Conservation (phyloP, 169 alveolate genomes). For the Plasmodium cynomolgi region DNA sequence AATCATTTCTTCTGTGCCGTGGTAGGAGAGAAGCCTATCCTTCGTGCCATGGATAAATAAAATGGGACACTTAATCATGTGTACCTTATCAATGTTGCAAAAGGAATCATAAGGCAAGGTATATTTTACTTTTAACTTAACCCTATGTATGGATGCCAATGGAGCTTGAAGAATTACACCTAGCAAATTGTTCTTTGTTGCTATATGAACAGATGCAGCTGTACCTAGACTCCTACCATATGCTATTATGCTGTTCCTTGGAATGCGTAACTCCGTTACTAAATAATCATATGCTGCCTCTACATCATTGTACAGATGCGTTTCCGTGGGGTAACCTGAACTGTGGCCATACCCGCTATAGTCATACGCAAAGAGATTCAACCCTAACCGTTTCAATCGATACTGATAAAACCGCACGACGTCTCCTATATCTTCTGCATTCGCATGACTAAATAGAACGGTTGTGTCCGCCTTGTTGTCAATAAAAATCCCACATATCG, state of each 20-base stretch:
- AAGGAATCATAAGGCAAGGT: slow-evolving; percentile 93
- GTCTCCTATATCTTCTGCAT: slow-evolving; percentile 92
- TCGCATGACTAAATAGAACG: slow-evolving; percentile 90
- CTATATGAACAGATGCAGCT: slow-evolving; percentile 91
- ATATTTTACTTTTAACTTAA: slow-evolving; percentile 85
- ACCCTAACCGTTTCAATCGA: slow-evolving; percentile 75
- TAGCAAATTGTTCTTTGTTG: slow-evolving; percentile 80
- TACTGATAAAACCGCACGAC: slow-evolving; percentile 77
- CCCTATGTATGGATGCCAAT: slow-evolving; percentile 89
- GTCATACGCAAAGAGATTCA: slow-evolving; percentile 89
- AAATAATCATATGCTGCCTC: slow-evolving; percentile 90
- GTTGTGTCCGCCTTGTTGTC: slow-evolving; percentile 85
- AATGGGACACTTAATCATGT: slow-evolving; percentile 84
- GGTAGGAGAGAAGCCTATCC: slow-evolving; percentile 91
- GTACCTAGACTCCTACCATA: slow-evolving; percentile 95
- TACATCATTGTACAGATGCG: slow-evolving; percentile 85
- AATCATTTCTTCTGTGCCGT: slow-evolving; percentile 79
- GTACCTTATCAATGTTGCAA: slow-evolving; percentile 91
- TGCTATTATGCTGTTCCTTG: slow-evolving; percentile 84
- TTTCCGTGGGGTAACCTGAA: slow-evolving; percentile 87
- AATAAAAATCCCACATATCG: slow-evolving; percentile 81
- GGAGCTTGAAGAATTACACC: slow-evolving; percentile 92
- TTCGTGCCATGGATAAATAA: slow-evolving; percentile 92
- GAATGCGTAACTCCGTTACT: slow-evolving; percentile 77
- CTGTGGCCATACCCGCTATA: slow-evolving; percentile 89